Evolutionary conservation across 768 basidiomycete species (phyloP).

Genomic region (Mycena haematopus): DNA sequence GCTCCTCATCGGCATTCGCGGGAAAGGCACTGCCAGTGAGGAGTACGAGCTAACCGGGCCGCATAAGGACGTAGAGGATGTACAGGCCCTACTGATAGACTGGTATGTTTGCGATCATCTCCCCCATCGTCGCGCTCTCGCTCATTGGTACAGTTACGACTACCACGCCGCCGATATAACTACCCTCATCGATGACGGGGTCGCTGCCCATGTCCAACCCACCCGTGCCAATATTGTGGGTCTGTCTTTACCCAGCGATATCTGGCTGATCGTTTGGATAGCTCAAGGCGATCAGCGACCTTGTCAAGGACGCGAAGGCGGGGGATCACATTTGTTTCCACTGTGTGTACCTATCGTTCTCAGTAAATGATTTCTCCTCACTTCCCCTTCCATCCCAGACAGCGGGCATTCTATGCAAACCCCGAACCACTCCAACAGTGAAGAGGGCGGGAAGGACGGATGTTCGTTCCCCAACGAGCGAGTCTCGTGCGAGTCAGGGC

Average conservation of each 20-base stretch:
- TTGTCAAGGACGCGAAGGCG: slow-evolving; percentile 11
- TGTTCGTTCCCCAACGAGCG: background rate
- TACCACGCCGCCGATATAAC: background rate
- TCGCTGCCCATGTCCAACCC: background rate
- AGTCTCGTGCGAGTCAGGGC: background rate
- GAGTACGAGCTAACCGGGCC: background rate
- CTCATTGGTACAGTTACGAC: background rate
- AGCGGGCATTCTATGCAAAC: slow-evolving; percentile 9
- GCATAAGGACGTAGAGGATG: background rate
- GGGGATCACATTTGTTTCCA: slow-evolving; percentile 9
- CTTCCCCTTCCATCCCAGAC: background rate
- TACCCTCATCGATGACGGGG: background rate
- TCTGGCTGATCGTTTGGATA: background rate
- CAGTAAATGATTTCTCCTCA: too few relatives aligned
- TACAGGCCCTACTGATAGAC: background rate
- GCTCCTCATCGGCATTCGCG: background rate
- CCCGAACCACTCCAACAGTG: background rate
- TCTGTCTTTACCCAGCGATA: background rate
- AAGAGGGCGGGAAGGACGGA: slow-evolving; percentile 6
- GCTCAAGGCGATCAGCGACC: slow-evolving; percentile 10
- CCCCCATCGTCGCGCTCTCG: background rate
- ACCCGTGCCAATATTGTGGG: background rate
- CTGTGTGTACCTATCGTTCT: background rate
- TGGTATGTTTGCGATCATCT: background rate
- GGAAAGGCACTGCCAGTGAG: background rate